Conservation (phyloP, 1,284 basidiomycete genomes). For the Pseudozyma pruni region DNA sequence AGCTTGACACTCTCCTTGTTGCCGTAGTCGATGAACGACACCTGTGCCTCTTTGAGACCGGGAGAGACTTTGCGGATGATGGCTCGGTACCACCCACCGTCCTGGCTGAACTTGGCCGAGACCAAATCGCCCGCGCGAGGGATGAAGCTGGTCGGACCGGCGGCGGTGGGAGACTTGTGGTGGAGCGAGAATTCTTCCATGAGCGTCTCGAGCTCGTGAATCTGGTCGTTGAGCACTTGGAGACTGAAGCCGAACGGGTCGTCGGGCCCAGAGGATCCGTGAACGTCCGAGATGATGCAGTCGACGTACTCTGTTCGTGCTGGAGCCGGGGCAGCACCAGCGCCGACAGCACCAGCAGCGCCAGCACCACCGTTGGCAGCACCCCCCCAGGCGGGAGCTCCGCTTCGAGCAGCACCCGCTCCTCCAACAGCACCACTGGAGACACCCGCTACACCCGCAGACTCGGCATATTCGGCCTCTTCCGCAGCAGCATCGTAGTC, state of each 20-base stretch:
- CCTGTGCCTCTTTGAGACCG: conserved; percentile 44
- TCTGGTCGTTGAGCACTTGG: conserved; percentile 73
- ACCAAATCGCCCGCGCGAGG: conserved; percentile 85
- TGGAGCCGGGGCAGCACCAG: conserved; percentile 29
- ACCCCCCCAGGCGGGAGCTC: conserved; percentile 24
- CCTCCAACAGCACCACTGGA: conserved; percentile 3
- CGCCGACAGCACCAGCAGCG: conserved; percentile 5
- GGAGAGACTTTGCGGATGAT: conserved; percentile 44
- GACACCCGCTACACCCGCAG: conserved; percentile 1
- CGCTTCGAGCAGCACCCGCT: conserved; percentile 8
- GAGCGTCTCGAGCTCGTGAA: conserved; percentile 80
- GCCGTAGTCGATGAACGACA: conserved; percentile 60
- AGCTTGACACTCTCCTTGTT: conserved; percentile 54
- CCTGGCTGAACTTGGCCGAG: conserved; percentile 74
- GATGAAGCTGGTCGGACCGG: conserved; percentile 73
- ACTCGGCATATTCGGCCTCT: conserved; percentile 25
- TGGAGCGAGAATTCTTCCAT: conserved; percentile 85
- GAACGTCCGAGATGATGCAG: conserved; percentile 88
- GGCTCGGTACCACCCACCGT: conserved; percentile 64
- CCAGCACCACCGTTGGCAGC: conserved; percentile 13
- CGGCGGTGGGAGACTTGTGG: conserved; percentile 30
- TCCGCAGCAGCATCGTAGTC: conserved; percentile 67
- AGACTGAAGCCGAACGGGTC: conserved; percentile 87
- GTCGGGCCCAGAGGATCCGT: conserved; percentile 72
- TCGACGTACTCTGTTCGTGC: conserved; percentile 83